Evolutionary conservation across 139 green algal genomes (phyloP).

Genomic region (Spirogloea muscicola): DNA sequence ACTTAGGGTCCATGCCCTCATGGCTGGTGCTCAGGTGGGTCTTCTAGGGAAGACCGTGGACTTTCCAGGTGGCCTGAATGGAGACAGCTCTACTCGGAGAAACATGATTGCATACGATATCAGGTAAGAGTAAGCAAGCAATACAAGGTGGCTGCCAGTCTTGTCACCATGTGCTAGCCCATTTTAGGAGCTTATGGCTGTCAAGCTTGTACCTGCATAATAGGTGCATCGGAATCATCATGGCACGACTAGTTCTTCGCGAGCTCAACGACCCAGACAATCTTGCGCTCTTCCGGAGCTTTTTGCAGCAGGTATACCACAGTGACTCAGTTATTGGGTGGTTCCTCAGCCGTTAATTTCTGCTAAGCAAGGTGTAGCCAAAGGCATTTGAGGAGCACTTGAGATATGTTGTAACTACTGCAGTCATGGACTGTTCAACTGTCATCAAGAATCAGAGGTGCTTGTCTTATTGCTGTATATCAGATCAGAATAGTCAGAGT

Average conservation of each 20-base stretch:
- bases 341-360: too few relatives aligned
- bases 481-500: not conserved
- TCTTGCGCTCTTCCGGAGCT: not conserved
- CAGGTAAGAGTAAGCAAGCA: slow-evolving; percentile 4
- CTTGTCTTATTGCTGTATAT: too few relatives aligned
- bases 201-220: not conserved
- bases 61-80: not conserved
- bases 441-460: too few relatives aligned
- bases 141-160: not conserved
- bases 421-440: too few relatives aligned
- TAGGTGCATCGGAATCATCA: slow-evolving; percentile 33
- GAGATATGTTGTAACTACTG: too few relatives aligned
- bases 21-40: slow-evolving; percentile 6
- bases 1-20: not conserved
- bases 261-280: slow-evolving; percentile 3
- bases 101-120: slow-evolving; percentile 7
- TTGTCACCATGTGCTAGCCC: not conserved
- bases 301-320: not conserved
- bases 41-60: slow-evolving; percentile 30
- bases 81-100: not conserved
- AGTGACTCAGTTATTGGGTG: too few relatives aligned
- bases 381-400: too few relatives aligned
- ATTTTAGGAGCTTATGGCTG: not conserved
- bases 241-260: slow-evolving; percentile 29
- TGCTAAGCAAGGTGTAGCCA: too few relatives aligned